Conservation (phyloP, 768 basidiomycete species). For the Agaricus blazei region DNA sequence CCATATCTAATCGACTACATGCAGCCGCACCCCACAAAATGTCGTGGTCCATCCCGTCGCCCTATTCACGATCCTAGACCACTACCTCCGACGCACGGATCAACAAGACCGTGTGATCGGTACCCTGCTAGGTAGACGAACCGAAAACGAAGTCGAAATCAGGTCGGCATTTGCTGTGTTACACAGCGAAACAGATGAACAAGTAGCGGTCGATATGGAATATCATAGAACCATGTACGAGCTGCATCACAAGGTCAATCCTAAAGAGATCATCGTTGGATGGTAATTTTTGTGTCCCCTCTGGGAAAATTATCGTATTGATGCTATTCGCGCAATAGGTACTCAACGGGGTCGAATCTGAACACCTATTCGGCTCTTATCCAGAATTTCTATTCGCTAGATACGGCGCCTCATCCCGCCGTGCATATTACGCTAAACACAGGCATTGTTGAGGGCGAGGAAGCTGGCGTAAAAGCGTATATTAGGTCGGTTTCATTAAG, state of each 20-base stretch:
- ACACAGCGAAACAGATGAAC: conserved; percentile 88
- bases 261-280: conserved; percentile 89
- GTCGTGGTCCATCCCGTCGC: conserved; percentile 90
- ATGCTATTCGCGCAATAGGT: conserved; percentile 44
- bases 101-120: conserved; percentile 89
- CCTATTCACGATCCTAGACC: conserved; percentile 92
- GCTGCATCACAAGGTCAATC: conserved; percentile 76
- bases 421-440: conserved; percentile 91
- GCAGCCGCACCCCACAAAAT: conserved; percentile 63
- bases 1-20: conserved; percentile 7
- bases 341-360: conserved; percentile 85
- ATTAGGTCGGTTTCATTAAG: conserved; percentile 55
- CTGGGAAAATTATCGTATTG: not conserved
- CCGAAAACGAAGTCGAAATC: conserved; percentile 65
- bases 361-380: conserved; percentile 96
- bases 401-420: conserved; percentile 83
- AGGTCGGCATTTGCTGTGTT: conserved; percentile 86
- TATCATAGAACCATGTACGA: conserved; percentile 94
- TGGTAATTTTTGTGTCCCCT: conserved; percentile 48
- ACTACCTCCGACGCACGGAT: conserved; percentile 86
- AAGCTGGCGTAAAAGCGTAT: conserved; percentile 81
- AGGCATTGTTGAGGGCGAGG: conserved; percentile 55
- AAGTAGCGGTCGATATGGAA: conserved; percentile 95
- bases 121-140: conserved; percentile 84
- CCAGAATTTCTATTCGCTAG: conserved; percentile 95